These are phyloP conservation scores for Tricholoma hemisulphureum DNA, from an alignment of 768 basidiomycete genomes.

Conservation along the genomic window DNA sequence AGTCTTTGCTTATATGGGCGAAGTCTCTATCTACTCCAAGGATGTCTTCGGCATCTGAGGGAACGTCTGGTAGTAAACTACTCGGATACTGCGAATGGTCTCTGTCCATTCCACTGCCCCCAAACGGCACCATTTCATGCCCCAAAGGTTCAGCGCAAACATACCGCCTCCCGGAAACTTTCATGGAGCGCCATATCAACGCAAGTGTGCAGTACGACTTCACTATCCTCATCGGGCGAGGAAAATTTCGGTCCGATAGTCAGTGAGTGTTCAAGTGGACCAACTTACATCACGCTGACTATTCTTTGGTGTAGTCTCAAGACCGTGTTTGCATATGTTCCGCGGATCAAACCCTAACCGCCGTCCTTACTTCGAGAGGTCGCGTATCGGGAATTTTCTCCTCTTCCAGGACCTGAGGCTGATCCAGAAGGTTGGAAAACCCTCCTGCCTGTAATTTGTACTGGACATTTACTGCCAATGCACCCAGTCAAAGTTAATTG, in stretches of 20 bases:
- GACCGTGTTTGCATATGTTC: conserved; percentile 25
- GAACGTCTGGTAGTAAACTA: conserved; percentile 12
- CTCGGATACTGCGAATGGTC: conserved; percentile 38
- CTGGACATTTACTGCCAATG: conserved; percentile 18
- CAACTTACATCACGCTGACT: background rate
- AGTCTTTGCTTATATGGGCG: conserved; percentile 30
- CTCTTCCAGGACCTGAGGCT: conserved; percentile 29
- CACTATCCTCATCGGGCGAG: conserved; percentile 35
- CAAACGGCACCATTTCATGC: conserved; percentile 21
- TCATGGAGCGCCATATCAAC: conserved; percentile 31
- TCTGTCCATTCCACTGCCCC: conserved; percentile 40
- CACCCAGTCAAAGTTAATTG: background rate
- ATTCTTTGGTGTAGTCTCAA: background rate
- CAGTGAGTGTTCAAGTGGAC: conserved; percentile 27
- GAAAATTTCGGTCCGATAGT: conserved; percentile 36
- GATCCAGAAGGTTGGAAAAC: conserved; percentile 38
- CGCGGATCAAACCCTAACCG: conserved; percentile 30
- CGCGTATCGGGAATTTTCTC: conserved; percentile 30
- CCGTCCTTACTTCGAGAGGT: conserved; percentile 32
- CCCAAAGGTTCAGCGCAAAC: conserved; percentile 12
- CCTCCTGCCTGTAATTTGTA: conserved; percentile 17
- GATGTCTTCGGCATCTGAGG: conserved; percentile 10
- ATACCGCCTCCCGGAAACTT: conserved; percentile 30
- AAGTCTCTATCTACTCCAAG: conserved; percentile 33
- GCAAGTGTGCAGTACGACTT: conserved; percentile 38